Percentiles rank a stretch among this genome's conserved stretches.
These are phyloP conservation scores for Hondaea fermentalgiana DNA, from an alignment of 108 stramenopile species.

Conservation along the genomic window DNA sequence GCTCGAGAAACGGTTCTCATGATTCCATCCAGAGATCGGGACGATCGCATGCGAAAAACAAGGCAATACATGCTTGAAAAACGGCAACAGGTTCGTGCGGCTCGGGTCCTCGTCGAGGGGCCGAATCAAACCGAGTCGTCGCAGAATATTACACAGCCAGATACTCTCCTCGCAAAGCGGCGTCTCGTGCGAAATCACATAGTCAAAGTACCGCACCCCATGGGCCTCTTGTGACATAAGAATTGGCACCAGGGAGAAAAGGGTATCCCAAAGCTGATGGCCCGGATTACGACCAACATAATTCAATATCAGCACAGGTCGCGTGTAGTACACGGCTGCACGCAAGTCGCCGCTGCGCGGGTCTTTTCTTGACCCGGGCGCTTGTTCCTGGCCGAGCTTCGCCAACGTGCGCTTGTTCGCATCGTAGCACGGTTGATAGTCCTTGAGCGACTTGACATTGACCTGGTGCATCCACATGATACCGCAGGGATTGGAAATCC, in stretches of 20 bases:
- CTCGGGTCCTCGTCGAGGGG: background rate
- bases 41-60: background rate
- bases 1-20: background rate
- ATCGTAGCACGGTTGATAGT: background rate
- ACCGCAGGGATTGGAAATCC: background rate
- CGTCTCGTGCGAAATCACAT: background rate
- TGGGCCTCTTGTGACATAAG: background rate
- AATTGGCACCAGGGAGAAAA: background rate
- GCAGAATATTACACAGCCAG: background rate
- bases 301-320: background rate
- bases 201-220: background rate
- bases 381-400: background rate
- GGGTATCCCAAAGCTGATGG: background rate
- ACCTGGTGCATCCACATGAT: constrained; percentile 17
- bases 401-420: background rate
- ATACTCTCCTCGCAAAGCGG: background rate
- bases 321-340: background rate
- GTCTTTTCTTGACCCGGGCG: background rate
- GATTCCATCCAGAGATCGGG: background rate
- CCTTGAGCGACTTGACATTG: background rate
- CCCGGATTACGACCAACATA: background rate
- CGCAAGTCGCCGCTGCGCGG: background rate
- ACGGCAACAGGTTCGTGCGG: background rate
- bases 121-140: background rate
- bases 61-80: background rate